Base-by-base conservation (phyloP, 208 protist species). In the Crithidia bombi region DNA sequence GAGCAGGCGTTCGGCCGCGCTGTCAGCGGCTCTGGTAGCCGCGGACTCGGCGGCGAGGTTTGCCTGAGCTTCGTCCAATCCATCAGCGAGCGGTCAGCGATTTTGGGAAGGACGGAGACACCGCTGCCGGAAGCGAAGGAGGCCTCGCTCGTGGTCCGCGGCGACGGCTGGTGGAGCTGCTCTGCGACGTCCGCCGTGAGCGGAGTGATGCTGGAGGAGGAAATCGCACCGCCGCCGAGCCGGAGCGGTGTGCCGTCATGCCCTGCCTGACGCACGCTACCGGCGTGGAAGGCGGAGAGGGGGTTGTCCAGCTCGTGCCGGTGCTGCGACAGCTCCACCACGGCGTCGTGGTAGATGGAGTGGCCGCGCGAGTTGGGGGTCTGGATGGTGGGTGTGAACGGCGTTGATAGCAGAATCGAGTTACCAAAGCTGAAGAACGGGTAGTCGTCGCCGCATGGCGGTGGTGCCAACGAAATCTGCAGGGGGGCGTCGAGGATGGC, bases 401-500 rank as follows among this genome's bases (percentile, higher is more conserved):
- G 56, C 21, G 54, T 43, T 0, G 65, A 71, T n/a, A 73, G 65
- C 59, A 72, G n/a, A 30, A 78, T 69, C 28, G 64, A 78, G 30
- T 67, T 61, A 46, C 64, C 59, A 17, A 78, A 77, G 49, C 71
- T 68, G 51, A 65, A 78, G 28, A 61, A 33, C 0, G 65, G 59
- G 64, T 61, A 46, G 19, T 67, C 65, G 25, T 62, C 51, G 32
- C 43, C 33, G 52, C 26, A 38, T 21, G 65, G 49, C 33, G 73
- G 73, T 5, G 73, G 73, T 39, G 68, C 63, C 49, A 78, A 59
- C 11, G 73, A 59, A 35, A 57, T 35, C 59, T 78, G 73, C 43
- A 78, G 52, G n/a, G 73, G 73, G 41, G 73, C 73, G 44, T 78
- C 65, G 7, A 78, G 71, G 47, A 77, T 77, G 50, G 71, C 39